Base-by-base conservation (phyloP, 1,284 basidiomycete genomes). In the Omphalotus olearius region DNA sequence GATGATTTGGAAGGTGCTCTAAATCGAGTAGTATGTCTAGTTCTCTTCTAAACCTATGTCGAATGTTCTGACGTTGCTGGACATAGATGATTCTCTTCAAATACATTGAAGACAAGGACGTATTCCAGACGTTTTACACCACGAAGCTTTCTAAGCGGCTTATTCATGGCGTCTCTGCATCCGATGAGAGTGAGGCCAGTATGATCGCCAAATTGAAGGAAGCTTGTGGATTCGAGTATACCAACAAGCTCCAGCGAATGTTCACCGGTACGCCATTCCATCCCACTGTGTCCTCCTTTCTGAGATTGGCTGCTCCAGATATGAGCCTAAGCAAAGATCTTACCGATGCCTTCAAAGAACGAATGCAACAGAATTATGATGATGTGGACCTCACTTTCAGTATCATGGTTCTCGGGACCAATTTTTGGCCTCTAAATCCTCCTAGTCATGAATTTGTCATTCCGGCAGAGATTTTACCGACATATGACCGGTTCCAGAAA, bases 191-290 rank as follows among this genome's bases (percentile, higher is more conserved):
- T 20, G 97, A 99, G 67, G 89, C 91, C 25, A 94, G 89, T 69
- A 99, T 99, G 97, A 99, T 99, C 61, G 91, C 94, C 50, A 97
- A 98, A 72, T 73, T 99, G 60, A 99, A 99, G 79, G 97, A 98
- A 67, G 89, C 92, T 9, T 98, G 93, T 61, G 97, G 97, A 57
- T 98, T 96, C 78, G 97, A 99, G 66, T 99, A 98, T 71, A 98
- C 97, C 45, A 93, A 90, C 78, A 98, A 98, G 71, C 81, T 99
- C 43, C 92, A 95, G 65, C 85, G 93, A 64, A 99, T 99, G 97
- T 98, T 99, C 74, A 95, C 92, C 45, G 91, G 91, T 91, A 57
- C 41, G 79, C 64, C 5, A 14, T 30, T 26, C 26, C 16, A 26
- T 43, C 16, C 20, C 23, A 11, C 18, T 41, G n/a, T n/a, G 16